phyloP scores from a whole-genome alignment of 148 eudicot species.

The Rhododendron henanense region DNA sequence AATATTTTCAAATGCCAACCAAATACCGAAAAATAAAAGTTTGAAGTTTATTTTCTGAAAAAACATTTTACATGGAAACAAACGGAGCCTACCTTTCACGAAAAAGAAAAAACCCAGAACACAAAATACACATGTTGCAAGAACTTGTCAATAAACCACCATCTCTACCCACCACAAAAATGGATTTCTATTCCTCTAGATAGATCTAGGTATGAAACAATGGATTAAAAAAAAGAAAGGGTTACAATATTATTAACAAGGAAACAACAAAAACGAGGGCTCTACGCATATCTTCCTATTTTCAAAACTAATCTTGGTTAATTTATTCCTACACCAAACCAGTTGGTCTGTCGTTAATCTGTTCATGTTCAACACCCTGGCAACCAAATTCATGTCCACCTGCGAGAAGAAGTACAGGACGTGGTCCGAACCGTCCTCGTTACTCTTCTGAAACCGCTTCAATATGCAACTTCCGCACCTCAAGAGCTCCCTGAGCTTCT shows the following conservation, averaged over 20 bases:
- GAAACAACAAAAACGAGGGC: slow-evolving; percentile 77
- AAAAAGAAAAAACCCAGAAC: background rate
- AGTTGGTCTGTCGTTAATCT: slow-evolving; percentile 72
- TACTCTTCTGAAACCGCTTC: slow-evolving; percentile 38
- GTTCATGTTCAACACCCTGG: slow-evolving; percentile 75
- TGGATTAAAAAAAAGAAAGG: background rate
- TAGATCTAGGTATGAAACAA: background rate
- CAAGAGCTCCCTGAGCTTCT: slow-evolving; percentile 54
- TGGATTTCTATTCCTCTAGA: background rate
- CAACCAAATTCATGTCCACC: slow-evolving; percentile 76
- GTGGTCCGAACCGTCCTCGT: slow-evolving; percentile 45
- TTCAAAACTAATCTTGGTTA: slow-evolving; percentile 52
- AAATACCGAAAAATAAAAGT: no score
- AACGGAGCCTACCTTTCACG: background rate
- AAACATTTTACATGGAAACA: no score
- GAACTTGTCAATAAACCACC: background rate
- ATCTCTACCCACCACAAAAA: background rate
- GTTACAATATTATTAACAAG: slow-evolving; percentile 35
- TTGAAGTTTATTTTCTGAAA: no score
- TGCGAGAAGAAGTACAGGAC: slow-evolving; percentile 71
- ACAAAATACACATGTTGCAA: background rate
- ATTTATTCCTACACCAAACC: slow-evolving; percentile 73
- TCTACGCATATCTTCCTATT: slow-evolving; percentile 55
- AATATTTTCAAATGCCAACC: no score
- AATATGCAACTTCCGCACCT: slow-evolving; percentile 64